Percentiles rank a stretch among this genome's conserved stretches.
These are phyloP conservation scores for Dunaliella primolecta DNA, from an alignment of 139 green algal genomes.

Conservation along the genomic window DNA sequence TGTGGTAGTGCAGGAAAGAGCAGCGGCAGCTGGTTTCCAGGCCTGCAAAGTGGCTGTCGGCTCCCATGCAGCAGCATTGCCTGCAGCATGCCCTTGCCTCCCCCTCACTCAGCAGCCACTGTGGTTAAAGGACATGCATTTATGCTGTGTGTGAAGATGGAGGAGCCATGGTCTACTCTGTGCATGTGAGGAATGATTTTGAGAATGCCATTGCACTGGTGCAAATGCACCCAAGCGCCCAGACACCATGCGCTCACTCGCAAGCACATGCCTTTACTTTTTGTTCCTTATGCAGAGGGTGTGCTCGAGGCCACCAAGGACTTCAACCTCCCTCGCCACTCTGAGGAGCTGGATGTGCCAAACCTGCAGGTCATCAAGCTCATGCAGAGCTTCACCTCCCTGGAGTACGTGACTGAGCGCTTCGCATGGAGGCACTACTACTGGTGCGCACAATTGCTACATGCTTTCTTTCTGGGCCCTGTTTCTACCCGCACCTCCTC, in stretches of 20 bases:
- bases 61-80: no score
- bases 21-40: no score
- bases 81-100: no score
- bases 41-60: no score
- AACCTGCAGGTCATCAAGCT: constrained; percentile 98
- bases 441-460: constrained; percentile 75
- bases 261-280: no score
- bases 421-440: constrained; percentile 99
- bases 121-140: no score
- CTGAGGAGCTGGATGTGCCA: constrained; percentile 83
- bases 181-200: no score
- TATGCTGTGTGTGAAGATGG: background rate
- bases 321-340: constrained; percentile 94
- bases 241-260: no score
- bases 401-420: constrained; percentile 93
- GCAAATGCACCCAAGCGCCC: no score
- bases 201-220: no score
- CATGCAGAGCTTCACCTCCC: constrained; percentile 96
- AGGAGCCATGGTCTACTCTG: background rate
- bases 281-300: constrained; percentile 76
- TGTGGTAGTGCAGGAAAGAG: no score
- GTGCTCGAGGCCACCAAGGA: constrained; percentile 99
- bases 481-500: background rate
- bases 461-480: background rate
- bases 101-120: no score